Percentiles rank a stretch among this genome's conserved stretches.
Evolutionary conservation across 177 flowering plant genomes (phyloP).

Genomic region (Vitis hybrid): DNA sequence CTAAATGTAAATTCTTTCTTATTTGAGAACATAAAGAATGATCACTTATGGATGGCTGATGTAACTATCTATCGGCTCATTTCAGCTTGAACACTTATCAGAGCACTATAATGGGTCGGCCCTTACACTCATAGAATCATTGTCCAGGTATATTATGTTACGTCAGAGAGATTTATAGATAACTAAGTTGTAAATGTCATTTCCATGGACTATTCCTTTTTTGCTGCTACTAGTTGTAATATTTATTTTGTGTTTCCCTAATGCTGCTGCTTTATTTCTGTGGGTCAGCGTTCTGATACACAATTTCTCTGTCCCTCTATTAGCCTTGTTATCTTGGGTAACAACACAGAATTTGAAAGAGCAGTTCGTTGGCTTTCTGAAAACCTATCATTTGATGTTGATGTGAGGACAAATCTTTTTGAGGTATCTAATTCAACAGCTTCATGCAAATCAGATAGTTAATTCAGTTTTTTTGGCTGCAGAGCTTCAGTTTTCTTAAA

Average conservation of each 20-base stretch:
- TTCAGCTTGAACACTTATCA: constrained; percentile 90
- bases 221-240: too few relatives aligned
- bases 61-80: constrained; percentile 11
- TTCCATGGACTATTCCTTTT: too few relatives aligned
- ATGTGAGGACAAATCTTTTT: constrained; percentile 91
- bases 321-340: constrained; percentile 92
- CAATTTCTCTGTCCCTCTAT: constrained; percentile 8
- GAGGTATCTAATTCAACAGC: constrained; percentile 58
- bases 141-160: constrained; percentile 68
- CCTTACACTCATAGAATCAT: constrained; percentile 85
- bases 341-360: constrained; percentile 84
- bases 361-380: constrained; percentile 96
- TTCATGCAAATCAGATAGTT: not conserved
- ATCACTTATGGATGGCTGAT: not conserved
- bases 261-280: not conserved
- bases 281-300: not conserved
- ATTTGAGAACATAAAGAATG: not conserved
- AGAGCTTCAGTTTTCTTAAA: not conserved
- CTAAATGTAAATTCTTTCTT: constrained; percentile 49
- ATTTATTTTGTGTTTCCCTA: too few relatives aligned
- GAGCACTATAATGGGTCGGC: constrained; percentile 89
- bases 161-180: not conserved
- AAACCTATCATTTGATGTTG: constrained; percentile 78
- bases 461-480: not conserved
- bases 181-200: not conserved